Evolutionary conservation across 257 asterid genomes (phyloP).

Genomic region (Solanum dulcamara): DNA sequence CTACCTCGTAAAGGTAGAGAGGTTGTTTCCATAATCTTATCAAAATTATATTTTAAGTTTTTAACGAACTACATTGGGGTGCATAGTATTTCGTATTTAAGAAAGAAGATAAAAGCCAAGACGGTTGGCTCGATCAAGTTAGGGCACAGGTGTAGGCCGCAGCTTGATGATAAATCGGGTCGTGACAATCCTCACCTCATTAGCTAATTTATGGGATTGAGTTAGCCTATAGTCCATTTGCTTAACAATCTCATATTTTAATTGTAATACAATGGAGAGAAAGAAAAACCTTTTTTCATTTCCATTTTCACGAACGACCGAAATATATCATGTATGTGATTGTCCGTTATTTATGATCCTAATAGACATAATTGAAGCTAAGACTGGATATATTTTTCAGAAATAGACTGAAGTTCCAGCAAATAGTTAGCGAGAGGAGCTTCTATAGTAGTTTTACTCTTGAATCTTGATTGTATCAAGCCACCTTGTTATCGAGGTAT

Average conservation of each 20-base stretch:
- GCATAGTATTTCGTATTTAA: background rate
- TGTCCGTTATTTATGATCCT: background rate
- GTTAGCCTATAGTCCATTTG: background rate
- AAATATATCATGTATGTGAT: background rate
- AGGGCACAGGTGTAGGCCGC: background rate
- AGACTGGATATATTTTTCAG: conserved; percentile 1
- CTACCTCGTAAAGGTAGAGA: too few species aligned
- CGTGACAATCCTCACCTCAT: background rate
- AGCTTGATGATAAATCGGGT: background rate
- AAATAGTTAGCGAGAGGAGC: background rate
- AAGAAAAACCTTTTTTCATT: background rate
- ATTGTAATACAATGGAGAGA: background rate
- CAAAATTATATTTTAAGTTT: background rate
- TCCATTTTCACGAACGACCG: background rate
- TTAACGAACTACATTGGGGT: background rate
- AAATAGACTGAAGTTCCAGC: background rate
- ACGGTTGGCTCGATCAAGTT: background rate
- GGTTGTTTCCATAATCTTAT: too few species aligned
- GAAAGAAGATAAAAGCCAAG: background rate
- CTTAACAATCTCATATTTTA: background rate
- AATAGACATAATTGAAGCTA: background rate
- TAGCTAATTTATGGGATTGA: background rate
- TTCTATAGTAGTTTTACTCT: background rate
- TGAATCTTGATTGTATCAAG: background rate
- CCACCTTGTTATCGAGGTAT: background rate